Percentiles rank a stretch among this genome's conserved stretches.
Evolutionary conservation across 2,329 filamentous ascomycete genomes (phyloP).

Genomic region (Ceratocystis cubensis): DNA sequence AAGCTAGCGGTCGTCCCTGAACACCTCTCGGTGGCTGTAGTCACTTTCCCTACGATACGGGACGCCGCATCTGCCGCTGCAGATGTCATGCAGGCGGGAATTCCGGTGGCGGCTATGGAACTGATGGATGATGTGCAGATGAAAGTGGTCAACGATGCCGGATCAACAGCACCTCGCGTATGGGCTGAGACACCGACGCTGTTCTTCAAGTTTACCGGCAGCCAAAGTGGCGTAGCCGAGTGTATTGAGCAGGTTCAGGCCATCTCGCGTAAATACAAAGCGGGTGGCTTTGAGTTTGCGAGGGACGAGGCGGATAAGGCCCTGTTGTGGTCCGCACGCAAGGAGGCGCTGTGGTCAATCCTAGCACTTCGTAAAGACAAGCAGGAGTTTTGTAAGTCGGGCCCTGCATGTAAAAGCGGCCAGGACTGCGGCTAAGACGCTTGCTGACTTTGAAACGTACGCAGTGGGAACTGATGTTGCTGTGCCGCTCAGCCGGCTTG

Average conservation of each 20-base stretch:
- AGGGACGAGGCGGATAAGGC: conserved; percentile 57
- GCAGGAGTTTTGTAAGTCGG: conserved; percentile 61
- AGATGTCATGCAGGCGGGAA: conserved; percentile 59
- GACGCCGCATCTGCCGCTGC: conserved; percentile 64
- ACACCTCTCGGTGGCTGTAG: conserved; percentile 64
- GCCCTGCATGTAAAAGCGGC: conserved; percentile 45
- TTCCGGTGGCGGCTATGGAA: conserved; percentile 67
- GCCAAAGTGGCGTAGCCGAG: conserved; percentile 62
- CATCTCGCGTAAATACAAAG: conserved; percentile 53
- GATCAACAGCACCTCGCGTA: conserved; percentile 52
- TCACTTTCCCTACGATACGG: conserved; percentile 64
- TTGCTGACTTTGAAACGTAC: not conserved
- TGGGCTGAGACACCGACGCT: conserved; percentile 69
- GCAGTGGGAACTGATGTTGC: conserved; percentile 70
- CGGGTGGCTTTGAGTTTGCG: conserved; percentile 63
- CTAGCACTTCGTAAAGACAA: conserved; percentile 53
- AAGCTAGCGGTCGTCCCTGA: conserved; percentile 68
- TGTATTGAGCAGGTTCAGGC: conserved; percentile 57
- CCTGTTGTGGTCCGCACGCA: conserved; percentile 66
- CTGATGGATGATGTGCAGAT: conserved; percentile 85
- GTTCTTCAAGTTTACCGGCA: conserved; percentile 79
- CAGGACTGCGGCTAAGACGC: not conserved
- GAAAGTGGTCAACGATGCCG: conserved; percentile 64
- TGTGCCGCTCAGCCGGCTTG: conserved; percentile 62
- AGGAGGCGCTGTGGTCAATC: conserved; percentile 77